These are phyloP conservation scores for Ascochyta clinopodiicola DNA, from an alignment of 2,329 filamentous ascomycete species.

Conservation along the genomic window DNA sequence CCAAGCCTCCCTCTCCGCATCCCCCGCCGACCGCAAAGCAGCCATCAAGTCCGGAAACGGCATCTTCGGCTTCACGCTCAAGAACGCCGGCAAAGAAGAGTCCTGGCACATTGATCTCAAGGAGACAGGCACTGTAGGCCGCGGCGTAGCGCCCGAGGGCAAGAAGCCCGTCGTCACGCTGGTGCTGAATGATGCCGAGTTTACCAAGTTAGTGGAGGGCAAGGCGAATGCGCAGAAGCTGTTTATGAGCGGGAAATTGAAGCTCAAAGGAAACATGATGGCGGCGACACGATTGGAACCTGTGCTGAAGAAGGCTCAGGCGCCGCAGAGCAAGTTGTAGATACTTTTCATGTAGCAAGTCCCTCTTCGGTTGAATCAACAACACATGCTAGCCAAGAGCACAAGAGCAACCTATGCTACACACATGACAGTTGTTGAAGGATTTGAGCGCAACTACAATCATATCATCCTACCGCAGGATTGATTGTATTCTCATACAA, in stretches of 20 bases:
- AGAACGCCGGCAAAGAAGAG: slow-evolving; percentile 83
- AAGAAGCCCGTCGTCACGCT: slow-evolving; percentile 91
- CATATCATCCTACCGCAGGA: no score
- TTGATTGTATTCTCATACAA: no score
- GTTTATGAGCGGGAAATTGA: slow-evolving; percentile 98
- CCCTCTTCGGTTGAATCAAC: neutral
- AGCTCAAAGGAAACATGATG: slow-evolving; percentile 98
- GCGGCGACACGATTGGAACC: slow-evolving; percentile 97
- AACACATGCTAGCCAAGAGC: no score
- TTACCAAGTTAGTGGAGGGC: slow-evolving; percentile 79
- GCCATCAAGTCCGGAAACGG: slow-evolving; percentile 88
- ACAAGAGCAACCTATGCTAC: no score
- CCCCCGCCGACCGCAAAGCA: slow-evolving; percentile 78
- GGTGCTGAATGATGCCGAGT: slow-evolving; percentile 82
- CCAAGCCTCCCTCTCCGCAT: slow-evolving; percentile 70
- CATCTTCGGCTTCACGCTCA: slow-evolving; percentile 89
- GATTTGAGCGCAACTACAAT: no score
- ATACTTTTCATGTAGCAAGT: neutral
- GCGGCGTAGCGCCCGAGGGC: slow-evolving; percentile 71
- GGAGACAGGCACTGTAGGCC: slow-evolving; percentile 80
- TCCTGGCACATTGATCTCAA: slow-evolving; percentile 97
- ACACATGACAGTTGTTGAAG: no score
- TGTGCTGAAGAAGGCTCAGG: slow-evolving; percentile 59
- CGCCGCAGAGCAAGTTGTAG: slow-evolving; percentile 47
- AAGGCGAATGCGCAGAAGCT: slow-evolving; percentile 93